phyloP scores from a whole-genome alignment of 306 rosid species.

The Prunus armeniaca region DNA sequence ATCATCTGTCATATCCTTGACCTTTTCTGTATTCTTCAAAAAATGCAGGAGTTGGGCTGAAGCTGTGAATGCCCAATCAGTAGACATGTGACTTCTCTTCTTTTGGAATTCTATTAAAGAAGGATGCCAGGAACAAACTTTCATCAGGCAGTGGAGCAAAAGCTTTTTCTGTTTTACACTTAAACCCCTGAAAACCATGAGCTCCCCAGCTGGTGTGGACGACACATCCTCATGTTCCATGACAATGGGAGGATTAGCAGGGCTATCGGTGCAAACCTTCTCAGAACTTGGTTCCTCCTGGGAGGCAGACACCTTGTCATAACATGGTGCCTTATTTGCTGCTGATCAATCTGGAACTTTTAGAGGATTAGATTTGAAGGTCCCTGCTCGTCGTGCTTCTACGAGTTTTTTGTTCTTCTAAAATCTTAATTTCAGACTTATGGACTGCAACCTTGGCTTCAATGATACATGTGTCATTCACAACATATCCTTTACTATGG shows the following conservation, averaged over 20 bases:
- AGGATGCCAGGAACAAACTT: neutral
- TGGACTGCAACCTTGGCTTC: neutral
- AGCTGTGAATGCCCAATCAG: conserved; percentile 3
- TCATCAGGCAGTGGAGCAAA: neutral
- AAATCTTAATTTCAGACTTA: neutral
- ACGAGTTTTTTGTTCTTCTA: neutral
- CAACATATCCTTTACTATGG: conserved; percentile 11
- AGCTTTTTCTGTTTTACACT: neutral
- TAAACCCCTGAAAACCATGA: neutral
- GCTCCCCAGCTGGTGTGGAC: neutral
- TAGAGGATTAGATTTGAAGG: neutral
- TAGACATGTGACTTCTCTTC: neutral
- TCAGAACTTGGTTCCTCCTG: neutral
- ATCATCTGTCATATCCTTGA: neutral
- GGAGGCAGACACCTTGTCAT: neutral
- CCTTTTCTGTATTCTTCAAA: neutral
- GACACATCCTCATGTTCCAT: neutral
- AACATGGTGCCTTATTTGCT: neutral
- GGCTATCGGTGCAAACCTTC: neutral
- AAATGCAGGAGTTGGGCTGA: neutral
- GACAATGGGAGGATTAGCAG: neutral
- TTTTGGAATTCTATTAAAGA: neutral
- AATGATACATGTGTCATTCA: conserved; percentile 1
- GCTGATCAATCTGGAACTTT: neutral
- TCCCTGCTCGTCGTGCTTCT: neutral